phyloP scores from a whole-genome alignment of 345 rosid genomes.

The Rhizophora mangle region DNA sequence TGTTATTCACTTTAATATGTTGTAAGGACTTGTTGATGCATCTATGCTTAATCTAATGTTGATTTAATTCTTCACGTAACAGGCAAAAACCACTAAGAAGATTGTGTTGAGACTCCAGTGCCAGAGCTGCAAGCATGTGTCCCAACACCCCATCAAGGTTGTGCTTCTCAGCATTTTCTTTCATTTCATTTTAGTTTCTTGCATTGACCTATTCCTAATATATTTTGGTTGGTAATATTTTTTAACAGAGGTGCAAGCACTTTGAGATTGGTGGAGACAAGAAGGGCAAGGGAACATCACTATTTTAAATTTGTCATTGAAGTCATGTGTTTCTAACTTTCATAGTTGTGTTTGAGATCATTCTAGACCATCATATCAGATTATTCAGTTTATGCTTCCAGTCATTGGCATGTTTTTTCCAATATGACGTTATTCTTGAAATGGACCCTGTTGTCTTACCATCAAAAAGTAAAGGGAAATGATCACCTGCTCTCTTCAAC shows the following conservation, averaged over 20 bases:
- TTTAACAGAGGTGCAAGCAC: slow-evolving; percentile 19
- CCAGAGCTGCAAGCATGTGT: slow-evolving; percentile 22
- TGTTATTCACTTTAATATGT: no score
- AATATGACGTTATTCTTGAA: no score
- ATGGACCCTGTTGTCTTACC: no score
- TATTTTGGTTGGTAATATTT: not conserved
- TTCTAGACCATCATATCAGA: no score
- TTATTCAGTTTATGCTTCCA: no score
- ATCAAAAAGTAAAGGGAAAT: no score
- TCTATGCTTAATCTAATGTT: no score
- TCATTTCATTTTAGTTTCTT: not conserved
- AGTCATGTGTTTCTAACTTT: not conserved
- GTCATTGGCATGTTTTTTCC: no score
- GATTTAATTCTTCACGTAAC: not conserved
- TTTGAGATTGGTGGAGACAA: slow-evolving; percentile 24
- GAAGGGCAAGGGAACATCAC: slow-evolving; percentile 19
- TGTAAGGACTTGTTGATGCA: no score
- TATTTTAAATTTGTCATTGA: slow-evolving; percentile 1
- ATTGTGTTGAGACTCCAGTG: slow-evolving; percentile 22
- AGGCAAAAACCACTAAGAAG: slow-evolving; percentile 19
- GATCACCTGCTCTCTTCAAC: no score
- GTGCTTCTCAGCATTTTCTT: not conserved
- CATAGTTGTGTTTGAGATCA: not conserved
- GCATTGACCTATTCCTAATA: not conserved
- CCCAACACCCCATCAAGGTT: slow-evolving; percentile 21